Evolutionary conservation across 2,329 filamentous ascomycete genomes (phyloP), one percentile per base, ranked within the genome.

Genomic region (Talaromyces albobiverticillius): DNA sequence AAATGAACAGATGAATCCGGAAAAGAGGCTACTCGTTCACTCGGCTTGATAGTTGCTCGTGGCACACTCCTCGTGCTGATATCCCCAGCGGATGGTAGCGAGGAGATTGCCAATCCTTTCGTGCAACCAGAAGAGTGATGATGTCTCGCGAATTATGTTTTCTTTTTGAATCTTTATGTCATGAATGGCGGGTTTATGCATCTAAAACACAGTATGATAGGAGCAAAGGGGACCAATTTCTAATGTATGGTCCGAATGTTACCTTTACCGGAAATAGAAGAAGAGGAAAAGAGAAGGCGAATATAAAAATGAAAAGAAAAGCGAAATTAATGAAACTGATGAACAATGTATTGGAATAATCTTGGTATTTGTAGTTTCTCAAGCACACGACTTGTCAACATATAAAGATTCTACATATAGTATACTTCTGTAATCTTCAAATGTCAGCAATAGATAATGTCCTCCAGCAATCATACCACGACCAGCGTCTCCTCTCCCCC

Each of bases 21-120:
- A 61, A 96, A 95, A 74, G 87, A 91, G 62, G 86, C 85, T 56
- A 87, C 87, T 25, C 84, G 92, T 60, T 82, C 87, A 16, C 84
- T 96, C 18, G 92, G 92, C 50, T 81, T 96, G 46, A 86, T 96
- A 18, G 94, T 96, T 50, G 93, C 90, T 38, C 85, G 94, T 61
- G 94, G 94, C 57, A 97, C 94, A 7, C 79, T 99, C 45, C 84
- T 99, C 53, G 93, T 96, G 36, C 82, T 96, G 58, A 90, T 99
- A 68, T 94, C 90, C 59, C 94, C 94, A 3, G 82, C 94, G 50
- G 92, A 97, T 67, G 94, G 94, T 53, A 96, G 90, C 75, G 92
- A 97, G 75, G 87, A 93, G 74, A 99, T 99, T 65, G 84, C 88
- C 64, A 99, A 99, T 71, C 94, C 94, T 0, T 99, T 97, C 67